Conservation (phyloP, 164 flowering plant genomes). For the Nymphaea colorata region DNA sequence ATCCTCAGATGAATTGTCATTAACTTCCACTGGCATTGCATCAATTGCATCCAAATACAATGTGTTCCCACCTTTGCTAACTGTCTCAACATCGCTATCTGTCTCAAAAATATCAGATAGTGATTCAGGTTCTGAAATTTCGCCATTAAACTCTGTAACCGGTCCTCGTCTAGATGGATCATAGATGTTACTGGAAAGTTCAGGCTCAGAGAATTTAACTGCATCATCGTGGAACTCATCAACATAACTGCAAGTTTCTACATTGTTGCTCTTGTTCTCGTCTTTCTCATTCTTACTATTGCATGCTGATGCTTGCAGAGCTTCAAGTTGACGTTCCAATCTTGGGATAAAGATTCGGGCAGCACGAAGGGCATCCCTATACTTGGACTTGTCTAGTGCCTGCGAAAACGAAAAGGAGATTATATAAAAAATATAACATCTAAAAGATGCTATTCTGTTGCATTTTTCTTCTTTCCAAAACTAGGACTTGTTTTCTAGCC, state of each 20-base stretch:
- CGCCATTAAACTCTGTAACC: background rate
- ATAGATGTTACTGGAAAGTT: constrained; percentile 12
- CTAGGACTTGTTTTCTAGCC: no score
- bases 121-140: background rate
- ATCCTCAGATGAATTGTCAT: constrained; percentile 36
- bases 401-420: constrained; percentile 12
- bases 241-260: background rate
- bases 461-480: no score
- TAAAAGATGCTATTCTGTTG: no score
- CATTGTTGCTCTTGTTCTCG: constrained; percentile 9
- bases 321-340: constrained; percentile 70
- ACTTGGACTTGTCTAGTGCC: constrained; percentile 90
- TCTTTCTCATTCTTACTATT: constrained; percentile 10
- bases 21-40: constrained; percentile 30
- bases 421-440: no score
- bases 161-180: background rate
- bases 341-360: constrained; percentile 66
- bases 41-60: constrained; percentile 71
- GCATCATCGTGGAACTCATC: background rate
- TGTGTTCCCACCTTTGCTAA: constrained; percentile 20
- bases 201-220: constrained; percentile 46
- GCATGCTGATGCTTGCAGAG: constrained; percentile 35
- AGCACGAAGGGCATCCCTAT: constrained; percentile 68
- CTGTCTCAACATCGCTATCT: constrained; percentile 31
- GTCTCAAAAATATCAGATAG: constrained; percentile 87